Evolutionary conservation across 2,329 filamentous ascomycete genomes (phyloP).

Genomic region (Paraconiothyrium brasiliense): DNA sequence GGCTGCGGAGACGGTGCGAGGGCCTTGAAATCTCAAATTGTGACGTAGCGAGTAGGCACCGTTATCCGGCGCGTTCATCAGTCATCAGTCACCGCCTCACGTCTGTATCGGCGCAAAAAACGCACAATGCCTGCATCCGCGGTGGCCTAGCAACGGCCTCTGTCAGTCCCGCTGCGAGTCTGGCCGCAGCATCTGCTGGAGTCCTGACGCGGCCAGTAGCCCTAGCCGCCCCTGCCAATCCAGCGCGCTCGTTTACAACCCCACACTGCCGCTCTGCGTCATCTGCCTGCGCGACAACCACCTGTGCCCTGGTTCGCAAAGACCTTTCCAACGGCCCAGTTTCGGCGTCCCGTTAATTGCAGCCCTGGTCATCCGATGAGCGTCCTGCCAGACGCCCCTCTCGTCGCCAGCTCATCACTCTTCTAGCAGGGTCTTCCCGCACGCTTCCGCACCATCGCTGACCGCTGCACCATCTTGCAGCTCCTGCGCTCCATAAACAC

Average conservation of each 20-base stretch:
- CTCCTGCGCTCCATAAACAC: conserved; percentile 36
- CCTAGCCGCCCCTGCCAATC: conserved; percentile 3
- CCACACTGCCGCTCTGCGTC: conserved; percentile 37
- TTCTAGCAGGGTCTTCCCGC: conserved; percentile 43
- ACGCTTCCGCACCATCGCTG: conserved; percentile 41
- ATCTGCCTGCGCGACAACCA: conserved; percentile 36
- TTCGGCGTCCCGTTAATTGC: conserved; percentile 22
- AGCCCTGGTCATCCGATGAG: conserved; percentile 33
- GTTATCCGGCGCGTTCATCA: conserved; percentile 23
- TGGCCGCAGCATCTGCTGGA: neutral
- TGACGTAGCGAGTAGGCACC: conserved; percentile 34
- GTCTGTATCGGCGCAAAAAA: neutral
- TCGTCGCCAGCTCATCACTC: conserved; percentile 37
- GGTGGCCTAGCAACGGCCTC: neutral
- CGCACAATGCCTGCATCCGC: conserved; percentile 15
- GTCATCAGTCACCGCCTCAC: conserved; percentile 18
- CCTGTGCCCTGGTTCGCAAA: conserved; percentile 27
- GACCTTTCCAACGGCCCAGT: conserved; percentile 39
- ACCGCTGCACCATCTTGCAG: conserved; percentile 34
- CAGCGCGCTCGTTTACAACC: conserved; percentile 17
- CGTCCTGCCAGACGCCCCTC: conserved; percentile 29
- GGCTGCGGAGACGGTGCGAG: conserved; percentile 26
- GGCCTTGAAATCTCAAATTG: conserved; percentile 29
- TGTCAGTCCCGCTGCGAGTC: neutral
- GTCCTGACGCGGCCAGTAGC: conserved; percentile 13